Evolutionary conservation across 495 filamentous ascomycete species (phyloP).

Genomic region (Astrothelium subdiscretum): DNA sequence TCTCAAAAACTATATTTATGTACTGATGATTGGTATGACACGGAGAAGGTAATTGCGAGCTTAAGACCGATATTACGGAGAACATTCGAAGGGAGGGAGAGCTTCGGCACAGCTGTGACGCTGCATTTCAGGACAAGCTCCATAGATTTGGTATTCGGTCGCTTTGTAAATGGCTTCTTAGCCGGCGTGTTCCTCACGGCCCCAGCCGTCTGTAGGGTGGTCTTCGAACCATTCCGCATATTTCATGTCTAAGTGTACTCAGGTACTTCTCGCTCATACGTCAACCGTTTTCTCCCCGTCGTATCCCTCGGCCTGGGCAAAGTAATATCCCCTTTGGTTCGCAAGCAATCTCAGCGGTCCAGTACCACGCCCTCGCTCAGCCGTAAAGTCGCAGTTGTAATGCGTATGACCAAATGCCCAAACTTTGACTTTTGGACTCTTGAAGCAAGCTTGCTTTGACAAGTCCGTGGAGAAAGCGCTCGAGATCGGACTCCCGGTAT

Average conservation of each 20-base stretch:
- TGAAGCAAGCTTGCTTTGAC: slow-evolving; percentile 33
- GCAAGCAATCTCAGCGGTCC: slow-evolving; percentile 19
- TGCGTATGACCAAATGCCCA: slow-evolving; percentile 29
- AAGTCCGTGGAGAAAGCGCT: slow-evolving; percentile 39
- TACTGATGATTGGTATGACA: too few species aligned
- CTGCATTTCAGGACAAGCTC: too few species aligned
- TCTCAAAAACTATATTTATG: too few species aligned
- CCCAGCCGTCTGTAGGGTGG: too few species aligned
- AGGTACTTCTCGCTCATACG: slow-evolving; percentile 1
- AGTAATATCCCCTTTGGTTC: slow-evolving; percentile 33
- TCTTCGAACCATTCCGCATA: neutral
- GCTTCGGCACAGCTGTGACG: too few species aligned
- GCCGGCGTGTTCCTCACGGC: too few species aligned
- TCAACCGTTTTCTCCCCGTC: slow-evolving; percentile 15
- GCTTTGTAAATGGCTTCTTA: too few species aligned
- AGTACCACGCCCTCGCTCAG: neutral
- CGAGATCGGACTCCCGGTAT: slow-evolving; percentile 31
- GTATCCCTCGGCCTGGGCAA: slow-evolving; percentile 25
- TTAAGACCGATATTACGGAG: too few species aligned
- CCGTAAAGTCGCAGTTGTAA: slow-evolving; percentile 29
- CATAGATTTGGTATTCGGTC: too few species aligned
- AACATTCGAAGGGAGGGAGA: too few species aligned
- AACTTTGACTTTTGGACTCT: slow-evolving; percentile 30
- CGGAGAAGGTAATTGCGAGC: too few species aligned
- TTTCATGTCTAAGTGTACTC: neutral